phyloP scores from a whole-genome alignment of 1,284 basidiomycete species.

The Cystobasidium pallidum region DNA sequence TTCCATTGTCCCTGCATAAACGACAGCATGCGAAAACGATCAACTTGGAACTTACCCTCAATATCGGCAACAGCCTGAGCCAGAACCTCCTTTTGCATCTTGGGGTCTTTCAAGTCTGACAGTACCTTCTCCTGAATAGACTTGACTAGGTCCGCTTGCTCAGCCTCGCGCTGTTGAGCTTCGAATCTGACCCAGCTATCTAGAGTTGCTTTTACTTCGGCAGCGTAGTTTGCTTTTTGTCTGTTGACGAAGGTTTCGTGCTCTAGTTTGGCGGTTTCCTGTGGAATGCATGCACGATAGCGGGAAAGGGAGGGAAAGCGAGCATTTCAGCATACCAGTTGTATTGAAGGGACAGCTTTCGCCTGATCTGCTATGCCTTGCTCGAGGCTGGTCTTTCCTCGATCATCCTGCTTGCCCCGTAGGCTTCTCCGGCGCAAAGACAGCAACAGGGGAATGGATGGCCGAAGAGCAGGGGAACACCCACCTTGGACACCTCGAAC shows the following conservation, averaged over 20 bases:
- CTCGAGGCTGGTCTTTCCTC: neutral
- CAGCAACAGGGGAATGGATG: neutral
- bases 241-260: constrained; percentile 85
- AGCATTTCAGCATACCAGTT: too few relatives aligned
- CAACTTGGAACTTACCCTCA: constrained; percentile 82
- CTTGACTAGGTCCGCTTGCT: constrained; percentile 89
- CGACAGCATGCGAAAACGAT: neutral
- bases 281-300: too few relatives aligned
- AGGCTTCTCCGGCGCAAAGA: neutral
- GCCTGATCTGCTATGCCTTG: neutral
- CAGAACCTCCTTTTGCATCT: constrained; percentile 90
- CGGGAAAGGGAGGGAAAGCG: too few relatives aligned
- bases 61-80: constrained; percentile 82
- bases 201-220: constrained; percentile 90
- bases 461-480: constrained; percentile 45
- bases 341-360: neutral
- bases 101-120: constrained; percentile 81
- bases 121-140: constrained; percentile 84
- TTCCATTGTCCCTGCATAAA: too few relatives aligned
- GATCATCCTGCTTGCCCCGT: constrained; percentile 12
- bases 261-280: constrained; percentile 93
- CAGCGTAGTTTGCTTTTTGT: constrained; percentile 82
- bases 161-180: constrained; percentile 92
- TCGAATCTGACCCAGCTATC: constrained; percentile 99
- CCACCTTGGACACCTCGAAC: constrained; percentile 87